Evolutionary conservation across 768 basidiomycete species (phyloP), one percentile per base, ranked within the genome.

Genomic region (Lactarius akahatsu): DNA sequence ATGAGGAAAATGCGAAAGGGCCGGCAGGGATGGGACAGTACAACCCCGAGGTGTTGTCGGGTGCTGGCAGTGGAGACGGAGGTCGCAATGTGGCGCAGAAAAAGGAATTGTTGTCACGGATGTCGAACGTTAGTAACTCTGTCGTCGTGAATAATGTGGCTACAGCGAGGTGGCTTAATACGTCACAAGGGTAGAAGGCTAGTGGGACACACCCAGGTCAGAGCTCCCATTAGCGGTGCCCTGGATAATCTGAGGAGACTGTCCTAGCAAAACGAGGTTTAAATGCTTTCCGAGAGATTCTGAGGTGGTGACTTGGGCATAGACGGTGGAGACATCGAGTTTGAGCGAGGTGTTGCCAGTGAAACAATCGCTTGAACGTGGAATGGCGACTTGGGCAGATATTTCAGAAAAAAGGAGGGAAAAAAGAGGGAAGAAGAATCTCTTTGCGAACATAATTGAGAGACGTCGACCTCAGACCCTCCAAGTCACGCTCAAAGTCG

Each of bases 121-220:
- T 84, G 68, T 81, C 82, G 71, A 96, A 85, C 3, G 94, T 94
- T 59, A 96, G 84, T 26, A 94, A 84, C 62, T 85, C 82, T 1
- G 92, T 88, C 11, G 91, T 86, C 54, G 89, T 90, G 79, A 96
- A 96, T 50, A 97, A 83, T 9, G 94, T 97, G 20, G 94, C 93
- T 89, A 71, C 65, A 66, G 34, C 45, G 52, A 58, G 55, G 13
- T 6, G 40, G 59, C 59, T 55, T 64, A 65, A 72, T 60, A 72
- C 68, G 52, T 64, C 43, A 61, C 18, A 67, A 57, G 59, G 26
- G 63, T 13, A 59, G 60, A 67, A 55, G 43, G 60, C 16, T 30
- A 60, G 50, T 50, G 34, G 10, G 7, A 63, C 86, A 73, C 73
- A 91, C 92, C 86, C 61, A 94, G 81, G 74, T 84, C 88, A 43